These are phyloP conservation scores for Phalaenopsis equestris DNA, from an alignment of 106 monocot species.

Conservation along the genomic window DNA sequence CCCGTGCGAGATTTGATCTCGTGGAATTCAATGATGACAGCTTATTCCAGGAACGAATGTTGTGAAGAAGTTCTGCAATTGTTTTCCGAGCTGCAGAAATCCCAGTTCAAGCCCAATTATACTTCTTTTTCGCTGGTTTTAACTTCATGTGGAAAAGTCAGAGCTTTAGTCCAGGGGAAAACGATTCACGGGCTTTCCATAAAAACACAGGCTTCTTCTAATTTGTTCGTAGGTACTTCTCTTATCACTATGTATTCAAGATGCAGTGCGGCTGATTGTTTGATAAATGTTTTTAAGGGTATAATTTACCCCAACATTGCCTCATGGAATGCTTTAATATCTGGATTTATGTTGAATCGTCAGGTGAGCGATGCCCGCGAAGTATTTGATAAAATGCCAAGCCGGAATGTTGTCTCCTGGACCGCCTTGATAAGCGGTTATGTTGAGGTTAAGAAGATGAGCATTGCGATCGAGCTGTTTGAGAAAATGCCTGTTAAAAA, in stretches of 20 bases:
- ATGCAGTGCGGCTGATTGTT: constrained; percentile 24
- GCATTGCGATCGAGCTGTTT: constrained; percentile 29
- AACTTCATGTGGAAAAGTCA: constrained; percentile 37
- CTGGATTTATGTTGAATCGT: constrained; percentile 30
- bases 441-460: constrained; percentile 14
- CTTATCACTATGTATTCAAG: constrained; percentile 55
- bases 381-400: constrained; percentile 45
- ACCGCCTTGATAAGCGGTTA: constrained; percentile 52
- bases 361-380: constrained; percentile 24
- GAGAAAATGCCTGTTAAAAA: constrained; percentile 39
- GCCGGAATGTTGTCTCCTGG: constrained; percentile 58
- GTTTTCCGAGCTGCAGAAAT: constrained; percentile 26
- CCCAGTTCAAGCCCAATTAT: constrained; percentile 11
- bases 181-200: constrained; percentile 42
- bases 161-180: constrained; percentile 23
- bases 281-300: constrained; percentile 25
- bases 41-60: constrained; percentile 11
- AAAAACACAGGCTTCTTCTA: constrained; percentile 16
- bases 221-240: constrained; percentile 54
- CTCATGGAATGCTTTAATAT: constrained; percentile 52
- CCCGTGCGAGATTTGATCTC: constrained; percentile 35
- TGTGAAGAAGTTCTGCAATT: constrained; percentile 14
- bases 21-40: constrained; percentile 63
- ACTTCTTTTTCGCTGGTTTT: constrained; percentile 41
- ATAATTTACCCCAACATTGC: constrained; percentile 22